A percentile compares a stretch with the other conserved stretches of the same genome.
phyloP scores from a whole-genome alignment of 495 filamentous ascomycete species.

The Daldinia grandis region DNA sequence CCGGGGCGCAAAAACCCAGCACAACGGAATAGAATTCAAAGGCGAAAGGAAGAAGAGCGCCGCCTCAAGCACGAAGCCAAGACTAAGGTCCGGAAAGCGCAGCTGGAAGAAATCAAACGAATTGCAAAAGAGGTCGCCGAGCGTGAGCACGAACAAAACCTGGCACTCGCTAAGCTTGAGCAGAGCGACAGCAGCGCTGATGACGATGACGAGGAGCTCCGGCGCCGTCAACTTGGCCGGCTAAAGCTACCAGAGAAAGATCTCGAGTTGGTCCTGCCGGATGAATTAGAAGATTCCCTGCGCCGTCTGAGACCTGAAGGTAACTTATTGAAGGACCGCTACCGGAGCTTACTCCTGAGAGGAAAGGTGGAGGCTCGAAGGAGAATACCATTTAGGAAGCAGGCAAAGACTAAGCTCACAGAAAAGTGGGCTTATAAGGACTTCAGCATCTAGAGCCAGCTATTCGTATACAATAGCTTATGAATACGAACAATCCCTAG shows the following conservation, averaged over 20 bases:
- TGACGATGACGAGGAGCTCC: constrained; percentile 69
- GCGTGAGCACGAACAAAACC: constrained; percentile 57
- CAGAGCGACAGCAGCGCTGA: constrained; percentile 54
- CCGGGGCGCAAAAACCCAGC: constrained; percentile 83
- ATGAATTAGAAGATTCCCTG: constrained; percentile 92
- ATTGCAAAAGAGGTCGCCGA: constrained; percentile 70
- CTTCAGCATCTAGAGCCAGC: constrained; percentile 61
- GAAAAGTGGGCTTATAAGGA: constrained; percentile 99
- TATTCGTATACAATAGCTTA: neutral
- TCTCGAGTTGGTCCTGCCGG: constrained; percentile 88
- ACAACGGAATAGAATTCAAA: constrained; percentile 85
- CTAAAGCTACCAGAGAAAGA: constrained; percentile 77
- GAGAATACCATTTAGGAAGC: constrained; percentile 78
- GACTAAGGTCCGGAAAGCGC: constrained; percentile 72
- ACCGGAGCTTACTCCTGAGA: constrained; percentile 84
- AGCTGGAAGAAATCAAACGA: constrained; percentile 70
- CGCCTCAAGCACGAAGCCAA: constrained; percentile 72
- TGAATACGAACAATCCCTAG: neutral
- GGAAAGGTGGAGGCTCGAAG: constrained; percentile 88
- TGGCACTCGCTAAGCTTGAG: constrained; percentile 51
- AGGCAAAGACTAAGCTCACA: constrained; percentile 76
- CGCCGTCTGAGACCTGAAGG: constrained; percentile 91
- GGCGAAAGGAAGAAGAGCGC: constrained; percentile 86
- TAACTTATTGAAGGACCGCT: constrained; percentile 89
- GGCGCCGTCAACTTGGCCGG: constrained; percentile 80